These are phyloP conservation scores for Crinitomyces ghanaensis DNA, from an alignment of 805 yeast genomes.

Conservation along the genomic window DNA sequence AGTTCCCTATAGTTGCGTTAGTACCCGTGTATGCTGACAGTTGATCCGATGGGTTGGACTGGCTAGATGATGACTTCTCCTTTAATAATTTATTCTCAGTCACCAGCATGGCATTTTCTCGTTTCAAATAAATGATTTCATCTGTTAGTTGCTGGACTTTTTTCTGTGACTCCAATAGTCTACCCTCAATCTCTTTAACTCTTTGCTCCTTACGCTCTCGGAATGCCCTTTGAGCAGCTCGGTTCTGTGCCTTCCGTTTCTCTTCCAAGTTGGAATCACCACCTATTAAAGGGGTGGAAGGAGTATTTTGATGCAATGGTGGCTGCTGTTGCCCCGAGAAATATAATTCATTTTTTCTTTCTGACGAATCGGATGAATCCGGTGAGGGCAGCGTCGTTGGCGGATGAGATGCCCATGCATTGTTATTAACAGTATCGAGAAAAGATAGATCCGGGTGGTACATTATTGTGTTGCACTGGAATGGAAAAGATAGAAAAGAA, in stretches of 20 bases:
- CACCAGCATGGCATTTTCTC: conserved; percentile 43
- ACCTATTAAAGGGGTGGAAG: no score
- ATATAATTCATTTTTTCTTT: no score
- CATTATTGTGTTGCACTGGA: no score
- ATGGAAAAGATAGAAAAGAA: no score
- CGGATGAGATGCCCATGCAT: no score
- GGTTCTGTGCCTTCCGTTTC: conserved; percentile 64
- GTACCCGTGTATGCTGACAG: conserved; percentile 2
- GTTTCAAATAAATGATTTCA: conserved; percentile 40
- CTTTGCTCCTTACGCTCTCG: conserved; percentile 69
- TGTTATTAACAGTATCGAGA: no score
- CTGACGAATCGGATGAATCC: no score
- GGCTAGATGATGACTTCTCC: no score
- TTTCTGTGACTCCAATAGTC: conserved; percentile 45
- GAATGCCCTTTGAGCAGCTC: conserved; percentile 84
- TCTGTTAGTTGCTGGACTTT: conserved; percentile 37
- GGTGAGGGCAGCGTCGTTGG: not conserved
- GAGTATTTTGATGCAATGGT: no score
- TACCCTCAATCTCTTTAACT: conserved; percentile 53
- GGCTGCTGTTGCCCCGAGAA: no score
- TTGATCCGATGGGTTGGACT: conserved; percentile 23
- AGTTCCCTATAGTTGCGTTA: conserved; percentile 3
- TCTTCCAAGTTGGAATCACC: no score
- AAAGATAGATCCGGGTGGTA: no score
- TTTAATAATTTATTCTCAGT: conserved; percentile 54